Conservation (phyloP, 2,329 filamentous ascomycete genomes). For the Botryotinia calthae region DNA sequence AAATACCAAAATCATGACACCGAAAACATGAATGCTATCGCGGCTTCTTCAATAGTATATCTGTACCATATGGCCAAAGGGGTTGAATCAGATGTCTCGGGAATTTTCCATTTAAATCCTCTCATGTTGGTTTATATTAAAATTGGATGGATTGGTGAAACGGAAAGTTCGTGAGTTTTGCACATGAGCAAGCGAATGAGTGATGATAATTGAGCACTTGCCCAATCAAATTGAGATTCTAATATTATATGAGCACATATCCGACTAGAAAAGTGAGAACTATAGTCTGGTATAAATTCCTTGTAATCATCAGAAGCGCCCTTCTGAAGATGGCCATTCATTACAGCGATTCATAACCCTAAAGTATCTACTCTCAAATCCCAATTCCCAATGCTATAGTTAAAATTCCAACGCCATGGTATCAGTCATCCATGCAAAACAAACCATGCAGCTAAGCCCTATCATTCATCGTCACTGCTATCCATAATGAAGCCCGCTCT, state of each 20-base stretch:
- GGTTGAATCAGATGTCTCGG: no score
- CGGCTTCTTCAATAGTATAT: no score
- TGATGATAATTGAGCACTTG: neutral
- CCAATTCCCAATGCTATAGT: neutral
- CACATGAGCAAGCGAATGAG: neutral
- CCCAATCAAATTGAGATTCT: neutral
- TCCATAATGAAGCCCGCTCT: conserved; percentile 57
- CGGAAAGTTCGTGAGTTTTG: neutral
- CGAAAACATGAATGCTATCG: no score
- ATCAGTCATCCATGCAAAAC: conserved; percentile 1
- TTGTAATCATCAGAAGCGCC: neutral
- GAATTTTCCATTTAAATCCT: neutral
- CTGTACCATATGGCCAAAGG: no score
- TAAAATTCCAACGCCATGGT: conserved; percentile 13
- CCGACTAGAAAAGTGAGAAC: neutral
- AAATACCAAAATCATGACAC: no score
- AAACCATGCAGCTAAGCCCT: neutral
- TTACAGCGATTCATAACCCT: neutral
- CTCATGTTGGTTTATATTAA: neutral
- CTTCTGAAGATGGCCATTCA: neutral
- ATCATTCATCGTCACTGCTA: conserved; percentile 51
- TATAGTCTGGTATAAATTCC: neutral
- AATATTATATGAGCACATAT: neutral
- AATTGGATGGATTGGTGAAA: neutral
- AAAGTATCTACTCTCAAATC: neutral